Percentiles rank a stretch among this genome's conserved stretches.
These are phyloP conservation scores for Onygena corvina DNA, from an alignment of 2,329 filamentous ascomycete species.

Conservation along the genomic window DNA sequence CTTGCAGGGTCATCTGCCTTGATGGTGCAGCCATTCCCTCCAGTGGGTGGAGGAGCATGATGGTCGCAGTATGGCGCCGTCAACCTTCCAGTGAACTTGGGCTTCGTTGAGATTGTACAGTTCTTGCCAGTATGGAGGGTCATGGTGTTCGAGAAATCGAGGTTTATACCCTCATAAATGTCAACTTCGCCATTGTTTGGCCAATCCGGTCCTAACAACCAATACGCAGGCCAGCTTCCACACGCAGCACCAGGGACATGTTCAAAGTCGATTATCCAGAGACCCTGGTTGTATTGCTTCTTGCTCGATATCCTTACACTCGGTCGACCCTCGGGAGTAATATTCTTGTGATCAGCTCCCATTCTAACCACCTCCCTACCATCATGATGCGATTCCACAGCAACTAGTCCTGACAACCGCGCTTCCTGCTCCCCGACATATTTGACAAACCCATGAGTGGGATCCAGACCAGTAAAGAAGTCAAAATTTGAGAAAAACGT, in stretches of 20 bases:
- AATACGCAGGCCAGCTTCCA: slow-evolving; percentile 42
- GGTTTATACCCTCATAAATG: slow-evolving; percentile 43
- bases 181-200: slow-evolving; percentile 39
- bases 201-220: slow-evolving; percentile 34
- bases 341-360: slow-evolving; percentile 34
- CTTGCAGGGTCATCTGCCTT: slow-evolving; percentile 24
- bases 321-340: slow-evolving; percentile 30
- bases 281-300: slow-evolving; percentile 34
- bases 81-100: slow-evolving; percentile 40
- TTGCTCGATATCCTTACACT: slow-evolving; percentile 37
- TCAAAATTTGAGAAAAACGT: slow-evolving; percentile 41
- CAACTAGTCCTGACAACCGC: slow-evolving; percentile 27
- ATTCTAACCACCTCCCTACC: slow-evolving; percentile 30
- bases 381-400: slow-evolving; percentile 20
- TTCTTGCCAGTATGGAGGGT: slow-evolving; percentile 39
- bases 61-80: slow-evolving; percentile 41
- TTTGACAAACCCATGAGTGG: slow-evolving; percentile 41
- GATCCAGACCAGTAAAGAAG: slow-evolving; percentile 38
- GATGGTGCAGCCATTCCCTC: slow-evolving; percentile 35
- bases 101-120: slow-evolving; percentile 32
- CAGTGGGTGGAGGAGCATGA: slow-evolving; percentile 27
- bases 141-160: slow-evolving; percentile 33
- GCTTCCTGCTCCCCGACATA: slow-evolving; percentile 35
- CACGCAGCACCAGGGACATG: slow-evolving; percentile 40
- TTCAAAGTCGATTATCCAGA: slow-evolving; percentile 38